phyloP scores from a whole-genome alignment of 2,329 filamentous ascomycete species.

The Colletotrichum eremochloae region DNA sequence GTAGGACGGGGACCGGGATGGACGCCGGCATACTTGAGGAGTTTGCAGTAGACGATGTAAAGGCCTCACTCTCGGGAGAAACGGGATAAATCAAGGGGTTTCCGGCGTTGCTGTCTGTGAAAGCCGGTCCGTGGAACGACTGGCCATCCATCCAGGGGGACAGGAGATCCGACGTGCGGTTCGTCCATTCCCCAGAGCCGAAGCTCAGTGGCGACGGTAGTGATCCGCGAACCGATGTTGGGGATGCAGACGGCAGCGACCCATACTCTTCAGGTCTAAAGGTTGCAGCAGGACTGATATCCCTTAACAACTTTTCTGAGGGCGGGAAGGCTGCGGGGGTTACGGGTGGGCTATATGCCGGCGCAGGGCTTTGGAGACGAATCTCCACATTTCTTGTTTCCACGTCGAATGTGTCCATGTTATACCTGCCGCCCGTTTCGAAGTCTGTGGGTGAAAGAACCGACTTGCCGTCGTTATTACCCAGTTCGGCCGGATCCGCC shows the following conservation, averaged over 20 bases:
- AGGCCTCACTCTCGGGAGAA: conserved; percentile 45
- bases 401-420: conserved; percentile 63
- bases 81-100: conserved; percentile 21
- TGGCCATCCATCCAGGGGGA: conserved; percentile 55
- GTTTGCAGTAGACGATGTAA: conserved; percentile 48
- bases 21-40: conserved; percentile 46
- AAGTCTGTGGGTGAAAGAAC: conserved; percentile 57
- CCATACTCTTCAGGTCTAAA: conserved; percentile 52
- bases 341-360: conserved; percentile 61
- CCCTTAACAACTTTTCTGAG: conserved; percentile 52
- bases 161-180: conserved; percentile 54
- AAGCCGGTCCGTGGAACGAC: conserved; percentile 43
- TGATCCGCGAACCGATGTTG: conserved; percentile 54
- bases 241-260: conserved; percentile 40
- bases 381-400: conserved; percentile 64
- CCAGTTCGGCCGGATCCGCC: conserved; percentile 62
- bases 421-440: conserved; percentile 55
- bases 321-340: conserved; percentile 47
- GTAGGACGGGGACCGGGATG: conserved; percentile 42
- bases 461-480: conserved; percentile 55
- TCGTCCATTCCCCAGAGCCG: conserved; percentile 58
- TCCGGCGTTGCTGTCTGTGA: conserved; percentile 45
- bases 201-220: conserved; percentile 65
- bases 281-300: conserved; percentile 51
- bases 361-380: conserved; percentile 64